Evolutionary conservation across 2,329 filamentous ascomycete species (phyloP).

Genomic region (Escovopsis weberi): DNA sequence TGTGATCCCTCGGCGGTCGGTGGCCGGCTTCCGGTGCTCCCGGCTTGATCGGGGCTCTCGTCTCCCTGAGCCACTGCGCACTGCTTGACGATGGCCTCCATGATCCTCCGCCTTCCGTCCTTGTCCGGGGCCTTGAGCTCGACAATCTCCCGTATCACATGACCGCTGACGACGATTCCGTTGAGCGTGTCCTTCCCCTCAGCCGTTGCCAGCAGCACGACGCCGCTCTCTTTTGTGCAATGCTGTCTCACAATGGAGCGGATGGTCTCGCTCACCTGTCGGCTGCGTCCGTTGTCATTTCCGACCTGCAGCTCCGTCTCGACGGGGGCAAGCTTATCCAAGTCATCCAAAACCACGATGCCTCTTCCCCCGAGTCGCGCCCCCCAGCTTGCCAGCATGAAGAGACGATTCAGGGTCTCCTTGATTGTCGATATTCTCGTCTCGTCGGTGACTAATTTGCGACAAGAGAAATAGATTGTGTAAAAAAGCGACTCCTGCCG

Average conservation of each 20-base stretch:
- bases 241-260: conserved; percentile 73
- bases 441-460: conserved; percentile 80
- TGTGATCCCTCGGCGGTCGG: conserved; percentile 40
- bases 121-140: conserved; percentile 85
- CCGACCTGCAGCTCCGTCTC: conserved; percentile 92
- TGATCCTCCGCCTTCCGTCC: conserved; percentile 67
- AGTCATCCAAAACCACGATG: conserved; percentile 77
- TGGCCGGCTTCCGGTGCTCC: conserved; percentile 36
- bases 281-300: conserved; percentile 82
- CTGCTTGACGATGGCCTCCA: conserved; percentile 61
- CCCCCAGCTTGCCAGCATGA: conserved; percentile 84
- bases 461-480: conserved; percentile 73
- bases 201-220: conserved; percentile 80
- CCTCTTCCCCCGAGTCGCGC: conserved; percentile 72
- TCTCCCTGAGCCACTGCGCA: conserved; percentile 28
- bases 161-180: conserved; percentile 76
- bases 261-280: conserved; percentile 82
- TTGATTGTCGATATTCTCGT: conserved; percentile 81
- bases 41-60: conserved; percentile 22
- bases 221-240: conserved; percentile 62
- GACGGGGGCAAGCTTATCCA: conserved; percentile 82
- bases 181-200: conserved; percentile 89
- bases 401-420: conserved; percentile 69
- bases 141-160: conserved; percentile 84
- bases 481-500: conserved; percentile 63